These are phyloP conservation scores for Camellia japonica DNA, from an alignment of 148 eudicot genomes.

Conservation along the genomic window DNA sequence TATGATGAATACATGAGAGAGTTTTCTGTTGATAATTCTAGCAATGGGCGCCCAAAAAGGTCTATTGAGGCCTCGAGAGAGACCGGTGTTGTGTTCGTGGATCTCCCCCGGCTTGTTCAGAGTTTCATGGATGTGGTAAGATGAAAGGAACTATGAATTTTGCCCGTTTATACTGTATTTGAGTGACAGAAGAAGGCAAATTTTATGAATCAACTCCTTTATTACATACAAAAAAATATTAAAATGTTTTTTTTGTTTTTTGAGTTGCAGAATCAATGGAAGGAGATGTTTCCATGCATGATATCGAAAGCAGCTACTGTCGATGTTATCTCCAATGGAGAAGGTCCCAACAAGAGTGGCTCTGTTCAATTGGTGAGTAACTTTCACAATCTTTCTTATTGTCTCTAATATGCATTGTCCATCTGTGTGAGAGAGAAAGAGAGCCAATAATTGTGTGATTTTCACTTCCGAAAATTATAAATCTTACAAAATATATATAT, in stretches of 20 bases:
- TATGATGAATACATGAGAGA: slow-evolving; percentile 72
- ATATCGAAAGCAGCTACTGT: slow-evolving; percentile 84
- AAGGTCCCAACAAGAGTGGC: slow-evolving; percentile 64
- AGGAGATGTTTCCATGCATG: slow-evolving; percentile 84
- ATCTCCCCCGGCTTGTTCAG: slow-evolving; percentile 70
- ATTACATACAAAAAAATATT: too few relatives aligned
- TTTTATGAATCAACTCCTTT: too few relatives aligned
- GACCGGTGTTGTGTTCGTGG: slow-evolving; percentile 65
- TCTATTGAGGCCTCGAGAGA: slow-evolving; percentile 92
- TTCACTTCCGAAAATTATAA: too few relatives aligned
- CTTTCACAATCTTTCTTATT: neutral
- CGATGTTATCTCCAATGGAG: slow-evolving; percentile 68
- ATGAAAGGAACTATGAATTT: neutral
- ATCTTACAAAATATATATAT: too few relatives aligned
- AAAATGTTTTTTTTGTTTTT: neutral
- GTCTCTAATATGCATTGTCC: too few relatives aligned
- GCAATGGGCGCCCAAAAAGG: slow-evolving; percentile 40
- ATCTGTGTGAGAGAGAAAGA: too few relatives aligned
- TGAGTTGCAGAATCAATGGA: slow-evolving; percentile 68
- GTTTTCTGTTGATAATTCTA: slow-evolving; percentile 38
- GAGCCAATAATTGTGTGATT: too few relatives aligned
- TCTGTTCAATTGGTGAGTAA: slow-evolving; percentile 69
- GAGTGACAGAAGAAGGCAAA: too few relatives aligned
- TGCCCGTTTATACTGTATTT: too few relatives aligned
- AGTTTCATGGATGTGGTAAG: slow-evolving; percentile 90